phyloP scores from a whole-genome alignment of 2,329 filamentous ascomycete species.

The Hirsutella rhossiliensis region DNA sequence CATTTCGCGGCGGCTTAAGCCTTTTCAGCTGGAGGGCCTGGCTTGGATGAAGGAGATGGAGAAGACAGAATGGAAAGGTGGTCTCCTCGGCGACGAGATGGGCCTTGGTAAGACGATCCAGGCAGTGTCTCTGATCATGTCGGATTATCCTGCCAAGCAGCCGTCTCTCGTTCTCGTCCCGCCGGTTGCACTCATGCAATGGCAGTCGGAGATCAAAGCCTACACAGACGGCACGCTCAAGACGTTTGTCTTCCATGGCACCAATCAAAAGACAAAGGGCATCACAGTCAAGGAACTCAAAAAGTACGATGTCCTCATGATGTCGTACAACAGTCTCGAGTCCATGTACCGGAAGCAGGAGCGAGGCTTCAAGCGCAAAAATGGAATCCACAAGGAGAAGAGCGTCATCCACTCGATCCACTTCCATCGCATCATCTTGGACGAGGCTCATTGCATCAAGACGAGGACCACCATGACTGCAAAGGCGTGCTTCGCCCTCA shows the following conservation, averaged over 20 bases:
- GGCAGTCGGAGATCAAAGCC: slow-evolving; percentile 68
- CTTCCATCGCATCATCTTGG: slow-evolving; percentile 85
- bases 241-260: slow-evolving; percentile 81
- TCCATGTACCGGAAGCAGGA: slow-evolving; percentile 86
- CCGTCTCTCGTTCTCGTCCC: slow-evolving; percentile 85
- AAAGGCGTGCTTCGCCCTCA: slow-evolving; percentile 86
- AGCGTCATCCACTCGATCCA: slow-evolving; percentile 72
- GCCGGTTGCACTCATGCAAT: slow-evolving; percentile 91
- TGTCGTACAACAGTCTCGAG: slow-evolving; percentile 88
- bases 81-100: slow-evolving; percentile 94
- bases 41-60: slow-evolving; percentile 95
- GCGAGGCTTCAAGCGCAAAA: slow-evolving; percentile 75
- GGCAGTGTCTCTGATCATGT: slow-evolving; percentile 96
- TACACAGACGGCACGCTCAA: slow-evolving; percentile 84
- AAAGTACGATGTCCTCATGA: slow-evolving; percentile 87
- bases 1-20: slow-evolving; percentile 77
- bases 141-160: slow-evolving; percentile 73
- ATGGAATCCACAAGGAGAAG: slow-evolving; percentile 67
- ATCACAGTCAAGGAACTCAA: slow-evolving; percentile 64
- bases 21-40: slow-evolving; percentile 86
- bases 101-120: slow-evolving; percentile 98
- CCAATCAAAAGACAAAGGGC: slow-evolving; percentile 70
- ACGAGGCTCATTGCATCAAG: slow-evolving; percentile 95
- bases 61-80: slow-evolving; percentile 71
- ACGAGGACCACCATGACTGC: slow-evolving; percentile 81